These are phyloP conservation scores for Gaeumannomyces sp. DNA, from an alignment of 2,329 filamentous ascomycete genomes.

Conservation along the genomic window DNA sequence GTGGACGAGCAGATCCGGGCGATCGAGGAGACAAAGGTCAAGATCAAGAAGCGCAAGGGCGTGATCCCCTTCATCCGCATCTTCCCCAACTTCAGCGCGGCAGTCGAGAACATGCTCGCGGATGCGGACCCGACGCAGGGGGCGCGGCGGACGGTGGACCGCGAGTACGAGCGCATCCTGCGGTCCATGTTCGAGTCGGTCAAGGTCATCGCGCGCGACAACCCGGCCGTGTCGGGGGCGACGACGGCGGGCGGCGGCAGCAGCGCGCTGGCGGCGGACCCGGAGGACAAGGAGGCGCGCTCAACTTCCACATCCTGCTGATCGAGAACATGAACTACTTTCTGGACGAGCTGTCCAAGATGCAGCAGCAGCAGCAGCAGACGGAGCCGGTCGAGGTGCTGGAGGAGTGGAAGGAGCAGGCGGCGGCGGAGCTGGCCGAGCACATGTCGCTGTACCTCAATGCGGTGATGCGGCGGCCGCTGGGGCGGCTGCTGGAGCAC, in stretches of 20 bases:
- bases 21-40: conserved; percentile 97
- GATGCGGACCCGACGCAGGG: conserved; percentile 44
- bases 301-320: conserved; percentile 94
- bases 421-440: conserved; percentile 71
- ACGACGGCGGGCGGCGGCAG: conserved; percentile 16
- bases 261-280: conserved; percentile 30
- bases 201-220: conserved; percentile 82
- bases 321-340: conserved; percentile 99
- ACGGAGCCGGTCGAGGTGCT: conserved; percentile 63
- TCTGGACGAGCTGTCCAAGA: conserved; percentile 80
- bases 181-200: conserved; percentile 96
- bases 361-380: conserved; percentile 21
- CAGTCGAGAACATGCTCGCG: conserved; percentile 77
- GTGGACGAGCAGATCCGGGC: conserved; percentile 92
- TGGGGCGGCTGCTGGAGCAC: conserved; percentile 88
- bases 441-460: conserved; percentile 84
- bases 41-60: conserved; percentile 96
- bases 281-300: conserved; percentile 92
- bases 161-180: conserved; percentile 82
- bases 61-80: conserved; percentile 93
- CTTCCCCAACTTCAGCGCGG: conserved; percentile 79
- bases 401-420: conserved; percentile 75
- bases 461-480: conserved; percentile 79
- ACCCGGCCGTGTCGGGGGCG: conserved; percentile 43
- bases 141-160: conserved; percentile 72